A percentile compares a stretch with the other conserved stretches of the same genome.
phyloP scores from a whole-genome alignment of 2,329 filamentous ascomycete genomes.

The Sclerotiophoma versabilis region DNA sequence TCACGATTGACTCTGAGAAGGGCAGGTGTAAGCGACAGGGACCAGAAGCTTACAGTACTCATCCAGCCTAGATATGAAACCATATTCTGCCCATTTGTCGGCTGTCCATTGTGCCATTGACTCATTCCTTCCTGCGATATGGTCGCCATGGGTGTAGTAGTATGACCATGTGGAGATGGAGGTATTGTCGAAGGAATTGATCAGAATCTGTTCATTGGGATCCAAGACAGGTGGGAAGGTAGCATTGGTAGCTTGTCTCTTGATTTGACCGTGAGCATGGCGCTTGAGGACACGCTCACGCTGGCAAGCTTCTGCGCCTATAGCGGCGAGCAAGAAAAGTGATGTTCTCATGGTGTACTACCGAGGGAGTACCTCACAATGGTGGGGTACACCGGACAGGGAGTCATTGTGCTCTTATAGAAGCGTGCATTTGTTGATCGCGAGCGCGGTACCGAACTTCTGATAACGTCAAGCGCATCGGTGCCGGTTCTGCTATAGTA shows the following conservation, averaged over 20 bases:
- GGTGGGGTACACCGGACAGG: constrained; percentile 4
- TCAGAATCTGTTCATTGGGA: constrained; percentile 48
- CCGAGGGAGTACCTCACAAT: constrained; percentile 4
- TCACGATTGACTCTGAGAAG: background rate
- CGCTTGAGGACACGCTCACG: constrained; percentile 38
- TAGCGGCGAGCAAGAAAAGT: constrained; percentile 35
- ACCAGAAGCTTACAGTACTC: constrained; percentile 42
- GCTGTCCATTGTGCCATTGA: constrained; percentile 52
- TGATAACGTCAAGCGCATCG: constrained; percentile 31
- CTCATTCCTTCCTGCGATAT: constrained; percentile 44
- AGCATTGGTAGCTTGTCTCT: constrained; percentile 38
- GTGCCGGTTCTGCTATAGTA: constrained; percentile 9
- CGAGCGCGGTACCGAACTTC: background rate
- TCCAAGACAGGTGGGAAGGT: constrained; percentile 46
- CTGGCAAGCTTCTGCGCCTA: constrained; percentile 45
- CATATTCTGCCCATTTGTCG: constrained; percentile 46
- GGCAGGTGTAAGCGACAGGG: background rate
- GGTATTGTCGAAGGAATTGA: constrained; percentile 51
- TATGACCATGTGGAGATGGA: constrained; percentile 50
- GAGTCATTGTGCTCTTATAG: background rate
- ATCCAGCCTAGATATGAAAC: constrained; percentile 47
- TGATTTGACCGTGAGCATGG: constrained; percentile 32
- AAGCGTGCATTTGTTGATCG: background rate
- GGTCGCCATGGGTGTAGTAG: constrained; percentile 49
- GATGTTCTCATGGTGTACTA: constrained; percentile 36